phyloP scores from a whole-genome alignment of 202 grass and related monocot genomes.

The Panicum hallii region DNA sequence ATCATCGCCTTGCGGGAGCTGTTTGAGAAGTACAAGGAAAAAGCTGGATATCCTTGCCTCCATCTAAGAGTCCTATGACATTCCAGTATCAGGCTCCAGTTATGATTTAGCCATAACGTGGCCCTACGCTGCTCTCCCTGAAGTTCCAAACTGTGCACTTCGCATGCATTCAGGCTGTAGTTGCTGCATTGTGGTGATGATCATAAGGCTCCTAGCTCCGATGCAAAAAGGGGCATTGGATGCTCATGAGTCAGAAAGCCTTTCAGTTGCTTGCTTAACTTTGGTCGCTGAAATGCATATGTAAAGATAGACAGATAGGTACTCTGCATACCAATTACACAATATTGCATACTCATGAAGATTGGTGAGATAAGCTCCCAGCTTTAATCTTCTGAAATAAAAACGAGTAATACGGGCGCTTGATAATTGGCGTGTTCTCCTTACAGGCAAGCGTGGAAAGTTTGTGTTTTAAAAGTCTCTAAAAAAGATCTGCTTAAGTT shows the following conservation, averaged over 20 bases:
- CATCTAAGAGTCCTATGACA: slow-evolving; percentile 69
- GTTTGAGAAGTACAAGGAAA: slow-evolving; percentile 82
- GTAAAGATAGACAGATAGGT: too few relatives aligned
- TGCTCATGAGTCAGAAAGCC: slow-evolving; percentile 18
- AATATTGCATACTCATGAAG: too few relatives aligned
- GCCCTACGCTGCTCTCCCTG: not conserved
- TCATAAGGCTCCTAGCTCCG: not conserved
- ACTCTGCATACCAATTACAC: too few relatives aligned
- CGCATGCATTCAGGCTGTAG: slow-evolving; percentile 6
- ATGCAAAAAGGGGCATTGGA: slow-evolving; percentile 7
- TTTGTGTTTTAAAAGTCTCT: too few relatives aligned
- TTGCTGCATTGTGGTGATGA: not conserved
- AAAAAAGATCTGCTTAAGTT: too few relatives aligned
- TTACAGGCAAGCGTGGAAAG: too few relatives aligned
- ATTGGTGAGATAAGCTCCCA: too few relatives aligned
- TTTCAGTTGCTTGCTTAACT: too few relatives aligned
- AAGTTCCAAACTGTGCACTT: not conserved
- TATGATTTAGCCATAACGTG: slow-evolving; percentile 35
- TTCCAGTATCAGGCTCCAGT: slow-evolving; percentile 9
- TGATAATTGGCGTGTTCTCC: too few relatives aligned
- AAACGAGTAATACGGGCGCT: too few relatives aligned
- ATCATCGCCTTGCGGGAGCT: slow-evolving; percentile 68
- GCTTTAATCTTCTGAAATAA: too few relatives aligned
- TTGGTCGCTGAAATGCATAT: too few relatives aligned
- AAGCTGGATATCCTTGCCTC: slow-evolving; percentile 67